Conservation (phyloP, 225 moss, liverwort and hornwort genomes). For the Straminergon stramineum region DNA sequence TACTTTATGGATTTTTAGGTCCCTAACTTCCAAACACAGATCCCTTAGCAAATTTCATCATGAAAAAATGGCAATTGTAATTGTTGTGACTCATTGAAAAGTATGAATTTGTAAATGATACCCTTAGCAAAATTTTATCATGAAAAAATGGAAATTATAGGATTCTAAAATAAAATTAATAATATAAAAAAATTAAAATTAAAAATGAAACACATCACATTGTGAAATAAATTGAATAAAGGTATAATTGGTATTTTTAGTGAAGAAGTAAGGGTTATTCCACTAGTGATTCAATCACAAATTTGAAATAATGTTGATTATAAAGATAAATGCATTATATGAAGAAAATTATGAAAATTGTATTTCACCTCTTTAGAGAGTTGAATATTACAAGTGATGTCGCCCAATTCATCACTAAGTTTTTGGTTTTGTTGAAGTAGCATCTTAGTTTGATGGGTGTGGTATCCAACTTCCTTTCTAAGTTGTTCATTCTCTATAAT, state of each 20-base stretch:
- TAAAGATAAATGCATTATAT: neutral
- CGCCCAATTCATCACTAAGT: conserved; percentile 14
- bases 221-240: no score
- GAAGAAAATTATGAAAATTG: neutral
- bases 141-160: neutral
- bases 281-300: neutral
- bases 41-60: no score
- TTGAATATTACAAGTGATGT: conserved; percentile 19
- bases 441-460: neutral
- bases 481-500: conserved; percentile 18
- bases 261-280: neutral
- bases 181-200: neutral
- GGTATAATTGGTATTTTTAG: neutral
- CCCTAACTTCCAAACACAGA: neutral
- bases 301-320: neutral
- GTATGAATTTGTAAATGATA: neutral
- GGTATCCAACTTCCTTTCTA: conserved; percentile 8
- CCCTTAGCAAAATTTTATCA: neutral
- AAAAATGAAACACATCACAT: neutral
- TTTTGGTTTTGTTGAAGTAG: conserved; percentile 9
- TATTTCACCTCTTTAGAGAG: conserved; percentile 57
- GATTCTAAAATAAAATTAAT: neutral
- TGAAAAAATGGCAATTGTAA: no score
- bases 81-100: neutral
- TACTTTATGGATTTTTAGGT: neutral